Evolutionary conservation across 208 protist genomes (phyloP).

Genomic region (Ichthyophonus hoferi): DNA sequence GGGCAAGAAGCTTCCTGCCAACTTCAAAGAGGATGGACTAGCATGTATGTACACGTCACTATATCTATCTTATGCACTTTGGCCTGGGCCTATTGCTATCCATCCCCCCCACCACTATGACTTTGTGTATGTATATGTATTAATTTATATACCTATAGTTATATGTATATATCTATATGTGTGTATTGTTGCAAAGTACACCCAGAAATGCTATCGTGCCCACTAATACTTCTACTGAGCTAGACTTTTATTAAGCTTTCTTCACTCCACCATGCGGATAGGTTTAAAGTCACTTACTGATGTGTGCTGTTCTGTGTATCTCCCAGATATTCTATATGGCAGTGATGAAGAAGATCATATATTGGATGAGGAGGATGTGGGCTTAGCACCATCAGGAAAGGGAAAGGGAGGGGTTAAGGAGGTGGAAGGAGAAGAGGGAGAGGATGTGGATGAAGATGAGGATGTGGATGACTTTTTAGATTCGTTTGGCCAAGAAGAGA

Average conservation of each 20-base stretch:
- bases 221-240: no score
- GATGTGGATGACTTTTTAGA: neutral
- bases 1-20: conserved; percentile 5
- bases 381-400: neutral
- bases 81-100: neutral
- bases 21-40: conserved; percentile 1
- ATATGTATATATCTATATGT: no score
- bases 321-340: neutral
- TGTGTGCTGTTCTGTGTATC: no score
- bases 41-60: neutral
- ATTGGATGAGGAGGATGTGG: neutral
- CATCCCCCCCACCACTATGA: neutral
- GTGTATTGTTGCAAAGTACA: no score
- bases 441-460: neutral
- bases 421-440: neutral
- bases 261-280: no score
- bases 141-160: no score
- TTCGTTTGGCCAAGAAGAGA: no score
- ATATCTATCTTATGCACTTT: no score
- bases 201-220: no score
- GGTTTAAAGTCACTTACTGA: no score
- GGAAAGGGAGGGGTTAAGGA: neutral
- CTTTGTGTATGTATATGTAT: no score
- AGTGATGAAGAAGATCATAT: conserved; percentile 12
- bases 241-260: no score